Base-by-base conservation (phyloP, 2,329 filamentous ascomycete species). In the Fusarium algeriense region DNA sequence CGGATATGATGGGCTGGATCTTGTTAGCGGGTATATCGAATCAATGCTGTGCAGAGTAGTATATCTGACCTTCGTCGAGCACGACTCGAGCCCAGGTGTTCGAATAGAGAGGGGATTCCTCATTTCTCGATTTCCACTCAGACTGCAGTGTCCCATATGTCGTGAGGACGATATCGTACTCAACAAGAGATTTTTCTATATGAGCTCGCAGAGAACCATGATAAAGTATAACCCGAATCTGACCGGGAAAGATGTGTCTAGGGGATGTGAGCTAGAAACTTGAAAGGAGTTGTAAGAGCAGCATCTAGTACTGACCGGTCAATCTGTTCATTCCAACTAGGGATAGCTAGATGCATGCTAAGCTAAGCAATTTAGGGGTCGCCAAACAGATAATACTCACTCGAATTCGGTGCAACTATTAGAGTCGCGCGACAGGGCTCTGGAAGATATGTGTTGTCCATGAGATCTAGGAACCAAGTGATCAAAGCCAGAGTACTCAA, bases 331-430 rank as follows among this genome's bases (percentile, higher is more conserved):
- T 45, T 6, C 53, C 30, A 55, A 2, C 40, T 17, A 7, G 40
- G 40, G 12, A 55, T 44, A 15, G 40, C 23, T 55, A 7, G 8
- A 55, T 13, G 0, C 4, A 35, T n/a, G 17, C 45, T 6, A 55
- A 26, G 17, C 0, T 14, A 4, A 2, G 1, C 8, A 1, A 46
- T 11, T 6, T 2, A 6, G 7, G 19, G 0, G 23, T 10, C 0
- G 13, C 4, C 0, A 17, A 19, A 9, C 9, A n/a, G n/a, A 26
- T 23, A 4, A 28, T n/a, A 11, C 53, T 28, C n/a, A 55, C 53
- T 55, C 0, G 53, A 55, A 20, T 45, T 55, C 26, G 53, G 38
- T 28, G 40, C 30, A 7, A 55, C 13, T 2, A 55, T 35, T 5
- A 55, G 7, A 10, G 40, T 55, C 6, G 53, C 12, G 20, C 40